Evolutionary conservation across 805 yeast species (phyloP).

Genomic region (Barnettozyma vustinii): DNA sequence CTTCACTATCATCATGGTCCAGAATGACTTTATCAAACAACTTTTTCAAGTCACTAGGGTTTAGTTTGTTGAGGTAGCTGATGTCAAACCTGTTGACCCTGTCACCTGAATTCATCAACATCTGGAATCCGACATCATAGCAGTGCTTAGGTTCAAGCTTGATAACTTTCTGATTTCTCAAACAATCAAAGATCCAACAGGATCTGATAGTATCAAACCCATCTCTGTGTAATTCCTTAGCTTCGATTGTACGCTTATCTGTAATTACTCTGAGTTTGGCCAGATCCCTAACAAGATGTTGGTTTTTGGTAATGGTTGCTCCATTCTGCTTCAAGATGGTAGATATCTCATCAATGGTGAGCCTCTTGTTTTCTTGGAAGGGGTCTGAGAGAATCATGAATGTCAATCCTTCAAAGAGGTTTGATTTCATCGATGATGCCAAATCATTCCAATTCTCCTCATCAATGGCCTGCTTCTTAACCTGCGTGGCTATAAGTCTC

Average conservation of each 20-base stretch:
- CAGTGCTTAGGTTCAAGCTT: slow-evolving; percentile 60
- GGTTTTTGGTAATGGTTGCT: slow-evolving; percentile 39
- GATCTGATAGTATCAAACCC: slow-evolving; percentile 64
- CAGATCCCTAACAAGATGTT: slow-evolving; percentile 17
- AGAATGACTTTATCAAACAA: background rate
- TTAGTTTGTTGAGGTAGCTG: slow-evolving; percentile 38
- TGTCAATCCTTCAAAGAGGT: slow-evolving; percentile 38
- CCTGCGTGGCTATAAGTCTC: slow-evolving; percentile 11
- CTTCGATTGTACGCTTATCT: slow-evolving; percentile 34
- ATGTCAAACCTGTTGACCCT: slow-evolving; percentile 60
- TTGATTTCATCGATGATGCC: slow-evolving; percentile 20
- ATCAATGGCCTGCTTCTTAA: slow-evolving; percentile 14
- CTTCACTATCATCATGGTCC: background rate
- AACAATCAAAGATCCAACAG: slow-evolving; percentile 68
- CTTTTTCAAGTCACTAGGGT: slow-evolving; percentile 5
- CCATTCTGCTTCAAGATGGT: slow-evolving; percentile 41
- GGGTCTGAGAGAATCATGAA: slow-evolving; percentile 55
- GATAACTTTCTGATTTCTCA: slow-evolving; percentile 36
- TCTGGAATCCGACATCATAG: slow-evolving; percentile 33
- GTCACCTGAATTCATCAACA: slow-evolving; percentile 22
- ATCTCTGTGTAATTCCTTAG: slow-evolving; percentile 30
- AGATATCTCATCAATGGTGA: slow-evolving; percentile 32
- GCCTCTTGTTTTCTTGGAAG: slow-evolving; percentile 21
- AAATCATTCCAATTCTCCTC: slow-evolving; percentile 21
- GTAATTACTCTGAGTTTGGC: slow-evolving; percentile 30